Conservation (phyloP, 2,329 filamentous ascomycete genomes). For the Sphaerulina musiva region DNA sequence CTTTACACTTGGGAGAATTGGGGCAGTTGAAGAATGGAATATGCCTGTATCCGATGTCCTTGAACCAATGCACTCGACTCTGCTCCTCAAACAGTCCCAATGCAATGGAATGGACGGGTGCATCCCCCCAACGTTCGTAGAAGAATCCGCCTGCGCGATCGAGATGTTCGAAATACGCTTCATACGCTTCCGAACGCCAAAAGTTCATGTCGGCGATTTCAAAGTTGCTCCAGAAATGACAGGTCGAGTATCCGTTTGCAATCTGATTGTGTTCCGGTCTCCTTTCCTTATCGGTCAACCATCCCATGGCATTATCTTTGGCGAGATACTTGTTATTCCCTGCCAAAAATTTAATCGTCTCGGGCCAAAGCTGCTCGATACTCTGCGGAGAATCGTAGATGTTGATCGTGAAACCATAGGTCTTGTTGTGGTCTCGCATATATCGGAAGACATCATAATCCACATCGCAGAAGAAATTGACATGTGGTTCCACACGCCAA, state of each 20-base stretch:
- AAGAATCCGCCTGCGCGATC: slow-evolving; percentile 95
- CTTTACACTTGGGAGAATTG: slow-evolving; percentile 87
- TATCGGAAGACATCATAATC: slow-evolving; percentile 98
- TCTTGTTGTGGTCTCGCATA: slow-evolving; percentile 98
- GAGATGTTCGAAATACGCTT: slow-evolving; percentile 93
- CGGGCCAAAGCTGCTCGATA: slow-evolving; percentile 87
- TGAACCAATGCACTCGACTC: slow-evolving; percentile 88
- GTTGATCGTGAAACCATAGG: slow-evolving; percentile 97
- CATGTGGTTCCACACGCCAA: slow-evolving; percentile 97
- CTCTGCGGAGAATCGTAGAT: slow-evolving; percentile 87
- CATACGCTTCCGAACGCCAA: slow-evolving; percentile 83
- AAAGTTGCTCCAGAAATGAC: slow-evolving; percentile 99
- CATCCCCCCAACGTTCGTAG: slow-evolving; percentile 97
- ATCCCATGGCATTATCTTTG: slow-evolving; percentile 76
- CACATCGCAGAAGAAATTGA: slow-evolving; percentile 97
- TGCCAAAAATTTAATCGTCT: slow-evolving; percentile 82
- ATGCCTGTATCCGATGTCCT: slow-evolving; percentile 96
- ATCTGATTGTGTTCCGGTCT: slow-evolving; percentile 72
- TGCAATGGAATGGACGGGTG: slow-evolving; percentile 91
- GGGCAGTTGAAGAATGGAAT: slow-evolving; percentile 99
- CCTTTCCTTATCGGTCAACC: slow-evolving; percentile 71
- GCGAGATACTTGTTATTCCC: slow-evolving; percentile 70
- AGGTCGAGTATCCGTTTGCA: slow-evolving; percentile 92
- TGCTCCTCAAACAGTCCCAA: slow-evolving; percentile 87
- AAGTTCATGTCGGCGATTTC: slow-evolving; percentile 91